Percentiles rank a stretch among this genome's conserved stretches.
Evolutionary conservation across 768 basidiomycete species (phyloP).

Genomic region (Suillus subluteus): DNA sequence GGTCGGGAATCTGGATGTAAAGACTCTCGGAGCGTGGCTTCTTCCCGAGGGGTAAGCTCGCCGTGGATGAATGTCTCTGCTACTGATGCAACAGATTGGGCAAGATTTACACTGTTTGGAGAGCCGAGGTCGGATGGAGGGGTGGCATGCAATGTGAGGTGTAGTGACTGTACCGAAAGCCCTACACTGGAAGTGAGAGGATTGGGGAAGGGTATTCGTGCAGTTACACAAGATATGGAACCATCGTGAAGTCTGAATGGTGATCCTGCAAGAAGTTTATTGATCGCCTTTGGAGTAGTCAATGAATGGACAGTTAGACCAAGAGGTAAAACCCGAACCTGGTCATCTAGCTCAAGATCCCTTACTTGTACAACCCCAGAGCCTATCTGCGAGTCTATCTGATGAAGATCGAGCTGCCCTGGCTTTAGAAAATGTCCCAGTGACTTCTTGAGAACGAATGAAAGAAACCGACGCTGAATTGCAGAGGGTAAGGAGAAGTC

Average conservation of each 20-base stretch:
- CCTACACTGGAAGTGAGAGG: conserved; percentile 76
- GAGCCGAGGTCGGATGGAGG: conserved; percentile 17
- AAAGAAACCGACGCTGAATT: conserved; percentile 88
- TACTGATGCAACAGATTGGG: conserved; percentile 81
- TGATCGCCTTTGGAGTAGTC: conserved; percentile 66
- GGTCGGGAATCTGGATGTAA: conserved; percentile 50
- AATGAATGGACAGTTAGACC: conserved; percentile 18
- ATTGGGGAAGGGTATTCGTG: conserved; percentile 85
- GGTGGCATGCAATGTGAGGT: conserved; percentile 63
- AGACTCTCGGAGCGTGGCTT: conserved; percentile 69
- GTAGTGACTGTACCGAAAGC: conserved; percentile 67
- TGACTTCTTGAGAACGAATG: conserved; percentile 81
- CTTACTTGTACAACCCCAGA: conserved; percentile 87
- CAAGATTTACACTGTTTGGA: conserved; percentile 47
- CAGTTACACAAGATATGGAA: conserved; percentile 72
- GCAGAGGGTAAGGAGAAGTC: conserved; percentile 67
- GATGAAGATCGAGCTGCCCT: conserved; percentile 83
- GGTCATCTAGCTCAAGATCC: conserved; percentile 76
- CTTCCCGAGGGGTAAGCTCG: conserved; percentile 75
- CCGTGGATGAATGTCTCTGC: conserved; percentile 88
- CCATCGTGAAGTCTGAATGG: conserved; percentile 76
- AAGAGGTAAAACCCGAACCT: conserved; percentile 51
- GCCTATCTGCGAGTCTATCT: conserved; percentile 93
- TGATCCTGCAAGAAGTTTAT: conserved; percentile 62
- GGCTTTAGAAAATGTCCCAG: conserved; percentile 88